phyloP scores from a whole-genome alignment of 2,329 filamentous ascomycete genomes.

The Xylogone sp. region DNA sequence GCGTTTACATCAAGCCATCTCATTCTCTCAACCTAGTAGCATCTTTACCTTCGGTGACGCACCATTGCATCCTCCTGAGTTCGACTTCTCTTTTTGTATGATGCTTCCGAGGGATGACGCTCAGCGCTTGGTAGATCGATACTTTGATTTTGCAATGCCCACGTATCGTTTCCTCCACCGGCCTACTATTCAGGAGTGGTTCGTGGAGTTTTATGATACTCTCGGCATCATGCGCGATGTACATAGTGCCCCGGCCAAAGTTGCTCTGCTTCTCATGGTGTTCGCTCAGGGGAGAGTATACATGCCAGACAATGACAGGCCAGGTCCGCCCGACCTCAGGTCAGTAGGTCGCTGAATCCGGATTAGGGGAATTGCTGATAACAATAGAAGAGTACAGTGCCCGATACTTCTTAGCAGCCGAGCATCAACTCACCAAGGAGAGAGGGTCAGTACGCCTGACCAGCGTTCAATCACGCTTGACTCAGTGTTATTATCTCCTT shows the following conservation, averaged over 20 bases:
- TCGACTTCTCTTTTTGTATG: constrained; percentile 38
- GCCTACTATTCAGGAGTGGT: constrained; percentile 47
- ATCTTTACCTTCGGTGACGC: constrained; percentile 27
- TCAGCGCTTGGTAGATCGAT: constrained; percentile 38
- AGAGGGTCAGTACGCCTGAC: constrained; percentile 28
- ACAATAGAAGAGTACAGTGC: constrained; percentile 16
- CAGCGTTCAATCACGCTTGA: constrained; percentile 36
- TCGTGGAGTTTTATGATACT: constrained; percentile 42
- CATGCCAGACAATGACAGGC: constrained; percentile 5
- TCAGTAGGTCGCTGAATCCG: constrained; percentile 8
- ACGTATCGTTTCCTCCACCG: constrained; percentile 57
- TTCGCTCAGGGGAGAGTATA: constrained; percentile 46
- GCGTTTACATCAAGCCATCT: constrained; percentile 39
- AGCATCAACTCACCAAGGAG: constrained; percentile 29
- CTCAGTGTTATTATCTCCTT: constrained; percentile 31
- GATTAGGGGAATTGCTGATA: constrained; percentile 9
- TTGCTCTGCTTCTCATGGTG: constrained; percentile 42
- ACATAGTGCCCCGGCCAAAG: constrained; percentile 36
- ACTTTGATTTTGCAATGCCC: constrained; percentile 58
- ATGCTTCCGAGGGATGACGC: constrained; percentile 23
- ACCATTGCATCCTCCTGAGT: constrained; percentile 35
- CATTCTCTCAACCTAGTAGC: constrained; percentile 35
- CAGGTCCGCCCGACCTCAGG: constrained; percentile 18
- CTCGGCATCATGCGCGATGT: constrained; percentile 34
- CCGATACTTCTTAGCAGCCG: constrained; percentile 22